phyloP scores from a whole-genome alignment of 2,329 filamentous ascomycete genomes.

The Apiospora malaysiana region DNA sequence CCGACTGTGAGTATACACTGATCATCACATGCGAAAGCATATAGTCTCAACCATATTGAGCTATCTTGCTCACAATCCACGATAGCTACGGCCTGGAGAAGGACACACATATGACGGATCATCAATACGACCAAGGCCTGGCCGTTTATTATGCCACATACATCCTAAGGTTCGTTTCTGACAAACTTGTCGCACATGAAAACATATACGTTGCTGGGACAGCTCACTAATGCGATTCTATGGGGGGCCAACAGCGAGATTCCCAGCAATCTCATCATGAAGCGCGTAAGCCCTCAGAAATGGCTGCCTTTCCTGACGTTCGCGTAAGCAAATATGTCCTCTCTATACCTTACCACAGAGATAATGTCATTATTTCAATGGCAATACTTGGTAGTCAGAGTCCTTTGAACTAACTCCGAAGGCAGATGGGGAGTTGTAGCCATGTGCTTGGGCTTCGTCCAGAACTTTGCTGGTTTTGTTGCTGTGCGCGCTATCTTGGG shows the following conservation, averaged over 20 bases:
- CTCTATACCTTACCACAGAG: not conserved
- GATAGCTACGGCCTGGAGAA: slow-evolving; percentile 58
- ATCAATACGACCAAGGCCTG: slow-evolving; percentile 69
- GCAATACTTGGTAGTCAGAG: not conserved
- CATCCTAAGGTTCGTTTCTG: slow-evolving; percentile 55
- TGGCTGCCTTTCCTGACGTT: slow-evolving; percentile 65
- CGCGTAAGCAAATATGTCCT: slow-evolving; percentile 27
- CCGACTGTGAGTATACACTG: slow-evolving; percentile 49
- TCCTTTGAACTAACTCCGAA: not conserved
- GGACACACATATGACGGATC: slow-evolving; percentile 62
- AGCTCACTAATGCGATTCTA: not conserved
- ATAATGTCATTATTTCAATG: too few relatives aligned
- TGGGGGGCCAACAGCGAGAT: slow-evolving; percentile 54
- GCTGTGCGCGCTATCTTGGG: slow-evolving; percentile 67
- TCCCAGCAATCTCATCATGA: slow-evolving; percentile 68
- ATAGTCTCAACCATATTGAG: not conserved
- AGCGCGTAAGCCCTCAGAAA: slow-evolving; percentile 63
- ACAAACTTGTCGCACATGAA: not conserved
- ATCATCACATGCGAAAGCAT: not conserved
- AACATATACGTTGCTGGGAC: not conserved
- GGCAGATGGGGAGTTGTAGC: slow-evolving; percentile 63
- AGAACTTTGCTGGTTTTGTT: slow-evolving; percentile 61
- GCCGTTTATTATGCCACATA: slow-evolving; percentile 71
- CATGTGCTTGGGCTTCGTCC: slow-evolving; percentile 61
- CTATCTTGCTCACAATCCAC: not conserved